Evolutionary conservation across 2,329 filamentous ascomycete genomes (phyloP).

Genomic region (Ustulina deusta): DNA sequence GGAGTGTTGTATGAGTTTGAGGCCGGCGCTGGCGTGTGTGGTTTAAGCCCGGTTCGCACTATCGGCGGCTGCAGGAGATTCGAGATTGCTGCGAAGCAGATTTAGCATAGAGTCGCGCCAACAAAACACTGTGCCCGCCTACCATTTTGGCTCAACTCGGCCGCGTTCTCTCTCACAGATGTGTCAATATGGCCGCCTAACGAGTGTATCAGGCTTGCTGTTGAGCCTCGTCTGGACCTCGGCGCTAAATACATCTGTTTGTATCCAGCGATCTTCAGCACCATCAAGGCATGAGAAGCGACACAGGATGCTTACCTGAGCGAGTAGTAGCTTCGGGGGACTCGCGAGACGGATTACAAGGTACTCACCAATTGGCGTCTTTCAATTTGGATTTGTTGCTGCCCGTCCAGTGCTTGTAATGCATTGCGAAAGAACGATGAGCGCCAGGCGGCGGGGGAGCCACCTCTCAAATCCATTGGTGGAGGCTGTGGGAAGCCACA

Average conservation of each 20-base stretch:
- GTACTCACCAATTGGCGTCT: too few relatives aligned
- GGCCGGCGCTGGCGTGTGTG: conserved; percentile 69
- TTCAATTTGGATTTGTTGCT: too few relatives aligned
- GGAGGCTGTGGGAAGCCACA: too few relatives aligned
- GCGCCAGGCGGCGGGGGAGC: too few relatives aligned
- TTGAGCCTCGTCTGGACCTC: conserved; percentile 20
- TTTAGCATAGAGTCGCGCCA: conserved; percentile 24
- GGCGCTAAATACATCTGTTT: conserved; percentile 18
- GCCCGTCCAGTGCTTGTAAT: too few relatives aligned
- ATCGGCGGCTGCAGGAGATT: conserved; percentile 90
- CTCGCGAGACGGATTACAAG: too few relatives aligned
- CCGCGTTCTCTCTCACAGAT: conserved; percentile 57
- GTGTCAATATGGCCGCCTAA: not conserved
- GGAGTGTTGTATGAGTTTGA: conserved; percentile 81
- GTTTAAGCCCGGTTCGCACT: conserved; percentile 84
- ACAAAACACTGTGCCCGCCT: conserved; percentile 3
- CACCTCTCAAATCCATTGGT: too few relatives aligned
- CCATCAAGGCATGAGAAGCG: conserved; percentile 3
- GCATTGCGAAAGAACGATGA: too few relatives aligned
- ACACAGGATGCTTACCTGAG: too few relatives aligned
- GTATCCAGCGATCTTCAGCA: conserved; percentile 8
- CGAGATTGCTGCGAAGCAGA: conserved; percentile 71
- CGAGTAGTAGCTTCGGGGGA: too few relatives aligned
- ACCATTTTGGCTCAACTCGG: conserved; percentile 82
- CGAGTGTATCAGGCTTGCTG: conserved; percentile 2